Evolutionary conservation across 1,284 basidiomycete genomes (phyloP).

Genomic region (Cutaneotrichosporon dermatis): DNA sequence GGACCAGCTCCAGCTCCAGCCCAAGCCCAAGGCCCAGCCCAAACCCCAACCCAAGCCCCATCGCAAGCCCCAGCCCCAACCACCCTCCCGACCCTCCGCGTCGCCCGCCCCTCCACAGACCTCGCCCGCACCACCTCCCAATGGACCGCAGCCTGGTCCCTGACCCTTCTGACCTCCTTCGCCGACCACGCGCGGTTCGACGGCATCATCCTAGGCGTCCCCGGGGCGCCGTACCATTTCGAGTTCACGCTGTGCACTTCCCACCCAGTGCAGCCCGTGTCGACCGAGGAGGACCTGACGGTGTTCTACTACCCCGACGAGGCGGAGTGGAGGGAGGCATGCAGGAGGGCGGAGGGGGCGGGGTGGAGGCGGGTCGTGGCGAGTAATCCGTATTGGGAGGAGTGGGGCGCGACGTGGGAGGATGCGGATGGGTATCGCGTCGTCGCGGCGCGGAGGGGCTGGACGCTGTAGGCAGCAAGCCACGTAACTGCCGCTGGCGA

Average conservation of each 20-base stretch:
- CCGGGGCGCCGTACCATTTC: constrained; percentile 8
- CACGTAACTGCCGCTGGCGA: neutral
- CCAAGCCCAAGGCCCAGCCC: too few relatives aligned
- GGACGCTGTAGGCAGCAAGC: neutral
- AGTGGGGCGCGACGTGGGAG: constrained; percentile 2
- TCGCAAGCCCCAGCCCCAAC: neutral
- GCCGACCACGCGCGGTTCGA: constrained; percentile 6
- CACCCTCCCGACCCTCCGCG: constrained; percentile 5
- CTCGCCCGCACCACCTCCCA: constrained; percentile 1
- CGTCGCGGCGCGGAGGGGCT: constrained; percentile 5
- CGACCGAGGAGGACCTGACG: constrained; percentile 12
- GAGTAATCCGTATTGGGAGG: constrained; percentile 15
- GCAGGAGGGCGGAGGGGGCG: neutral
- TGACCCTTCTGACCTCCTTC: constrained; percentile 1
- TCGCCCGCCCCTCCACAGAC: constrained; percentile 12
- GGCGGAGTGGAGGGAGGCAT: constrained; percentile 4
- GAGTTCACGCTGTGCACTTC: constrained; percentile 4
- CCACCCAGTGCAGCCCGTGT: neutral
- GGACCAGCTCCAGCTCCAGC: too few relatives aligned
- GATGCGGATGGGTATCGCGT: constrained; percentile 16
- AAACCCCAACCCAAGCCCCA: neutral
- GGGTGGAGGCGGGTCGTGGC: constrained; percentile 4
- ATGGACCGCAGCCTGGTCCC: constrained; percentile 2
- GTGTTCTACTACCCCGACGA: constrained; percentile 13
- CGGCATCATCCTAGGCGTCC: constrained; percentile 13